These are phyloP conservation scores for Saussurea involucrata DNA, from an alignment of 129 eudicot genomes.

Conservation along the genomic window DNA sequence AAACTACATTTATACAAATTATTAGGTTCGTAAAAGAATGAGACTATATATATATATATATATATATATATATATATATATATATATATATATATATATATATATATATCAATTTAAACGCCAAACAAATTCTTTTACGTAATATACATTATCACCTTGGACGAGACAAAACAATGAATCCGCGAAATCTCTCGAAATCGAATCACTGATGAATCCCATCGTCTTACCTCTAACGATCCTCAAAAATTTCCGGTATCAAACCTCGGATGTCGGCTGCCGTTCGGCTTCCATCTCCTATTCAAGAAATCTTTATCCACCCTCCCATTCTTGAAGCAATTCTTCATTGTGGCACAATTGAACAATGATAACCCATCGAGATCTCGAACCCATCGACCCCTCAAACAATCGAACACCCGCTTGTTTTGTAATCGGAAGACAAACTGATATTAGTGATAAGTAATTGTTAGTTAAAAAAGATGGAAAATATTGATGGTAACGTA, in stretches of 20 bases:
- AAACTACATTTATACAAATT: too few relatives aligned
- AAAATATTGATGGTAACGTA: too few relatives aligned
- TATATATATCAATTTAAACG: too few relatives aligned
- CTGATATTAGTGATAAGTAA: too few relatives aligned
- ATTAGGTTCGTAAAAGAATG: too few relatives aligned
- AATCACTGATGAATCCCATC: conserved; percentile 52
- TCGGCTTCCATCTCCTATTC: conserved; percentile 54
- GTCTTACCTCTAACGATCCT: conserved; percentile 28
- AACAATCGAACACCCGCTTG: conserved; percentile 24
- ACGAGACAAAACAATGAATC: conserved; percentile 51
- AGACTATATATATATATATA: too few relatives aligned
- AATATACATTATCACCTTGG: conserved; percentile 21
- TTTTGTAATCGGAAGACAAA: too few relatives aligned
- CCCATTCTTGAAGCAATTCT: conserved; percentile 43
- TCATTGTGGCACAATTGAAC: conserved; percentile 39
- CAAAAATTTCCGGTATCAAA: conserved; percentile 23
- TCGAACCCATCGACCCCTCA: conserved; percentile 45
- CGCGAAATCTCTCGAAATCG: conserved; percentile 44
- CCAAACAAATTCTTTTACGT: too few relatives aligned
- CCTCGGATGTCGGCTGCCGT: conserved; percentile 17
- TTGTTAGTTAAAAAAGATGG: too few relatives aligned
- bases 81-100: too few relatives aligned
- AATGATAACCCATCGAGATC: conserved; percentile 16
- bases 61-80: too few relatives aligned
- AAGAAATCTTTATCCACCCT: conserved; percentile 36